These are phyloP conservation scores for Dipsacomyces acuminosporus DNA, from an alignment of 371 early-diverging fungal species.

Conservation along the genomic window DNA sequence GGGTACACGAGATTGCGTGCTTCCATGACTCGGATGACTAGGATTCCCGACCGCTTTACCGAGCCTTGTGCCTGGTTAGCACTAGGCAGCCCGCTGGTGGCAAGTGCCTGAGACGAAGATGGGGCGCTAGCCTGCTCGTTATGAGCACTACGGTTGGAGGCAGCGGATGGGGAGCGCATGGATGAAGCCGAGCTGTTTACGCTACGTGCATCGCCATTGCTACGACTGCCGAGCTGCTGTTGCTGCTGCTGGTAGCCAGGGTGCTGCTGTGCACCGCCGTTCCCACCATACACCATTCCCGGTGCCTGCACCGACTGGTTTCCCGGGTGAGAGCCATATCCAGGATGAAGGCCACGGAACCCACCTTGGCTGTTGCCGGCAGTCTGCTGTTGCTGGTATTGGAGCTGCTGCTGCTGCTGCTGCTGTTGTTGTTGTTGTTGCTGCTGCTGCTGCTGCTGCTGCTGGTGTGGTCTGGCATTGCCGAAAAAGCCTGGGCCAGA, in stretches of 20 bases:
- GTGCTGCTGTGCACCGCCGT: slow-evolving; percentile 1
- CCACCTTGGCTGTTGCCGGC: slow-evolving; percentile 4
- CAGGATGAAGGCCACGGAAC: slow-evolving; percentile 11
- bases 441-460: slow-evolving; percentile 26
- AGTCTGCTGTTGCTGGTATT: slow-evolving; percentile 14
- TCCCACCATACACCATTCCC: slow-evolving; percentile 10
- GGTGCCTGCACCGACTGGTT: slow-evolving; percentile 16
- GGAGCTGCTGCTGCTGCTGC: slow-evolving; percentile 20
- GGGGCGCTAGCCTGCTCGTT: slow-evolving; percentile 1
- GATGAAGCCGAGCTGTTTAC: slow-evolving; percentile 12
- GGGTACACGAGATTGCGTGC: slow-evolving; percentile 66
- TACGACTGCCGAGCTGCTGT: neutral
- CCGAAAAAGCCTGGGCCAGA: slow-evolving; percentile 9
- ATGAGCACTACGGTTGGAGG: slow-evolving; percentile 13
- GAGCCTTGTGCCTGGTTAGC: slow-evolving; percentile 19
- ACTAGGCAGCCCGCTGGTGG: slow-evolving; percentile 43
- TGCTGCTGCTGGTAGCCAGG: slow-evolving; percentile 11
- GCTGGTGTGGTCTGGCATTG: slow-evolving; percentile 13
- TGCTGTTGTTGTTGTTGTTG: slow-evolving; percentile 16
- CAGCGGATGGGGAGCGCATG: slow-evolving; percentile 15
- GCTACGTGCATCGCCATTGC: slow-evolving; percentile 10
- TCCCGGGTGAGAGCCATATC: slow-evolving; percentile 3
- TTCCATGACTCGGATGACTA: slow-evolving; percentile 78
- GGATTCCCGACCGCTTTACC: slow-evolving; percentile 59
- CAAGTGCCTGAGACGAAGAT: slow-evolving; percentile 15